Percentiles rank a stretch among this genome's conserved stretches.
These are phyloP conservation scores for Fusarium verrucosum DNA, from an alignment of 2,329 filamentous ascomycete species.

Conservation along the genomic window DNA sequence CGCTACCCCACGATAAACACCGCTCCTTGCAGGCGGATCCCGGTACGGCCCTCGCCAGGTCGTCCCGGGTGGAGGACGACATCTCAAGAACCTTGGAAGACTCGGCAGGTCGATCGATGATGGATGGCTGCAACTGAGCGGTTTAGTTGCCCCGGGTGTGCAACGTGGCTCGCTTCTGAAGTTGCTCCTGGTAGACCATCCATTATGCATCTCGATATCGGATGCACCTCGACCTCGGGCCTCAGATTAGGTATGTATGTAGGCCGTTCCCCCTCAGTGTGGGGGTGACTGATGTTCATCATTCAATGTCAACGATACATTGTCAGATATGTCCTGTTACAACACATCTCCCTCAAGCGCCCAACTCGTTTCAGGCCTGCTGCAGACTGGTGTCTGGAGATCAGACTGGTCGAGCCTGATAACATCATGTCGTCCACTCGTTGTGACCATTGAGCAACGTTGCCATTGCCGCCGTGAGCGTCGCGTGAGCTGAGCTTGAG, in stretches of 20 bases:
- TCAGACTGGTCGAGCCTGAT: constrained; percentile 19
- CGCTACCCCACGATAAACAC: constrained; percentile 33
- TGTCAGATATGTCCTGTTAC: constrained; percentile 14
- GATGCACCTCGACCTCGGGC: constrained; percentile 42
- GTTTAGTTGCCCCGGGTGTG: constrained; percentile 46
- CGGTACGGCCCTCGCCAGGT: constrained; percentile 32
- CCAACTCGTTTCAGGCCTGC: constrained; percentile 13
- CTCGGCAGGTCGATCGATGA: constrained; percentile 23
- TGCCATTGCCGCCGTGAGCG: constrained; percentile 2
- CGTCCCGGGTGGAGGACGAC: constrained; percentile 21
- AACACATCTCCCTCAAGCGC: constrained; percentile 11
- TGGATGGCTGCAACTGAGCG: constrained; percentile 43
- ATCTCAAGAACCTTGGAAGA: constrained; percentile 37
- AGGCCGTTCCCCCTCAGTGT: constrained; percentile 29
- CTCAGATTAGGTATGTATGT: constrained; percentile 37
- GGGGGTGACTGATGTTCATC: constrained; percentile 36
- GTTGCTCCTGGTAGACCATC: constrained; percentile 42
- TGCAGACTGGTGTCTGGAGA: constrained; percentile 9
- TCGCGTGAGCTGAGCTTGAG: constrained; percentile 11
- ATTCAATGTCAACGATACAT: constrained; percentile 35
- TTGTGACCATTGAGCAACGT: constrained; percentile 6
- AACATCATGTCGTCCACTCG: constrained; percentile 15
- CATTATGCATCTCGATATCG: constrained; percentile 45
- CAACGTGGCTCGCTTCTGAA: constrained; percentile 50
- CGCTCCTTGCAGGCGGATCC: constrained; percentile 31